Evolutionary conservation across 2,329 filamentous ascomycete genomes (phyloP).

Genomic region (Ambrosiella xylebori): DNA sequence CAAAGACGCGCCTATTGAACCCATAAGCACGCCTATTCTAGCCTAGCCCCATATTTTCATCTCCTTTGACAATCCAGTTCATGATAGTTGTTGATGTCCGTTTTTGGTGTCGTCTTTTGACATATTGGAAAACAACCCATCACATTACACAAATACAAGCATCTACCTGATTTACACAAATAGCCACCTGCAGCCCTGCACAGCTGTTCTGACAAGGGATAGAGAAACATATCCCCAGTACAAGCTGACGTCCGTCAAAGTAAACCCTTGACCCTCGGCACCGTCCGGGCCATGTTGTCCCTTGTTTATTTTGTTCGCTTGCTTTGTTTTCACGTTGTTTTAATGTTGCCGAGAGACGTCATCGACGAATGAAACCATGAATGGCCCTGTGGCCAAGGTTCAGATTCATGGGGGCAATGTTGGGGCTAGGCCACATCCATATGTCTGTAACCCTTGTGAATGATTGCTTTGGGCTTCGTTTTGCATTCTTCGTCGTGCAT

Average conservation of each 20-base stretch:
- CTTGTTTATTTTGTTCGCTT: constrained; percentile 4
- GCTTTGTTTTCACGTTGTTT: background rate
- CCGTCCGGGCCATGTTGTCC: background rate
- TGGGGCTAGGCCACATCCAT: background rate
- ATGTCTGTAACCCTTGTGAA: background rate
- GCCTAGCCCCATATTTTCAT: background rate
- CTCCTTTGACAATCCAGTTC: background rate
- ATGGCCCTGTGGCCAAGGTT: background rate
- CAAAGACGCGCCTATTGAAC: background rate
- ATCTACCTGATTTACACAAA: background rate
- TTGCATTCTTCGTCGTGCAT: background rate
- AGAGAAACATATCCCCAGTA: background rate
- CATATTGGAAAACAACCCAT: background rate
- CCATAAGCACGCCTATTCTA: background rate
- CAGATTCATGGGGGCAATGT: background rate
- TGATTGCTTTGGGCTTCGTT: background rate
- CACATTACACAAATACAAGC: background rate
- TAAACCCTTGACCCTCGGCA: background rate
- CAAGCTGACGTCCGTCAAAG: background rate
- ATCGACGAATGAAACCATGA: background rate
- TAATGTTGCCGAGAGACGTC: background rate
- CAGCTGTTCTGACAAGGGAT: background rate
- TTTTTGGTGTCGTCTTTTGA: background rate
- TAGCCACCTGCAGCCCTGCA: background rate
- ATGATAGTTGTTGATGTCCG: background rate